Conservation (phyloP, 768 basidiomycete genomes). For the Hericium erinaceus region DNA sequence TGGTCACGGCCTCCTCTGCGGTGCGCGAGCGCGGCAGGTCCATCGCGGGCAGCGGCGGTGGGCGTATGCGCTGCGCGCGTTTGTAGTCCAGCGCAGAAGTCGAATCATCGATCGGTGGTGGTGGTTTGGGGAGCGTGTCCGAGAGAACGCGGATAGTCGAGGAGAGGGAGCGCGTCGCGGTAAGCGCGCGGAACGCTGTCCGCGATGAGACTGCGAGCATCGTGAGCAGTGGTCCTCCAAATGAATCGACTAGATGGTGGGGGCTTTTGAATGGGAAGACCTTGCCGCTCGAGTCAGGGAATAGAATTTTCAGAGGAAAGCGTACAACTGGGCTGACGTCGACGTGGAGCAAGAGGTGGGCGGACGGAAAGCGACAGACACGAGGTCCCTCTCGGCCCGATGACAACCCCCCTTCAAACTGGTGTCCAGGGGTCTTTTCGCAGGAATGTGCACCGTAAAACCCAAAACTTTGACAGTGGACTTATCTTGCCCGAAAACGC, state of each 20-base stretch:
- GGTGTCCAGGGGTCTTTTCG: too few relatives aligned
- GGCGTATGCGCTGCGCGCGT: conserved; percentile 53
- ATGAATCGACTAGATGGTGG: too few relatives aligned
- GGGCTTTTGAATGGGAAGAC: too few relatives aligned
- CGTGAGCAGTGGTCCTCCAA: background rate
- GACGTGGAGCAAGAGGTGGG: too few relatives aligned
- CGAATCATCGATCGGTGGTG: conserved; percentile 80
- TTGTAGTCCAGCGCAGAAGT: conserved; percentile 96
- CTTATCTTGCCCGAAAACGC: too few relatives aligned
- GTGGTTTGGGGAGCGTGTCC: conserved; percentile 51
- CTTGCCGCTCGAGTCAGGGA: background rate
- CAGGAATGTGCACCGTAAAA: too few relatives aligned
- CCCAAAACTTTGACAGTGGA: too few relatives aligned
- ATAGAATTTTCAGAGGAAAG: background rate
- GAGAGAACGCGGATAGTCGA: conserved; percentile 12
- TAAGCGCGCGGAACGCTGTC: conserved; percentile 1
- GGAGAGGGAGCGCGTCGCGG: conserved; percentile 17
- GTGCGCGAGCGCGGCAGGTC: conserved; percentile 76
- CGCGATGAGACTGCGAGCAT: conserved; percentile 9
- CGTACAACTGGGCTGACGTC: too few relatives aligned
- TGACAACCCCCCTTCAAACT: too few relatives aligned
- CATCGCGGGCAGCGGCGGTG: conserved; percentile 79
- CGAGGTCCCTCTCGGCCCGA: too few relatives aligned
- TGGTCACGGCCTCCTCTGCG: conserved; percentile 95
- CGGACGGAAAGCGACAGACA: too few relatives aligned